phyloP scores from a whole-genome alignment of 1,139 yeast species.

The Protomyces inundatus region DNA sequence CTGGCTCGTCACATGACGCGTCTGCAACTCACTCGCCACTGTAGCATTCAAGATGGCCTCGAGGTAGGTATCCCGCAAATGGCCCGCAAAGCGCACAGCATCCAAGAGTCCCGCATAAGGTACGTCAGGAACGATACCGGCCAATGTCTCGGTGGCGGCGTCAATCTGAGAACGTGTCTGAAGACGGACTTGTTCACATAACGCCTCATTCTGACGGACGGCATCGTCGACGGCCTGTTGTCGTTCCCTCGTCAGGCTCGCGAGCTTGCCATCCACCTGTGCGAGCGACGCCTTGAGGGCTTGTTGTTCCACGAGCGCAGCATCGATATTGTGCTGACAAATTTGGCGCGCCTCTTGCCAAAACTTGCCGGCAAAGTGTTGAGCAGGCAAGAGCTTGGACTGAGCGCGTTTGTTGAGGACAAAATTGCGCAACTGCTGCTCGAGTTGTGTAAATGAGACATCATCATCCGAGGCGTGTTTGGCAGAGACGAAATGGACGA shows the following conservation, averaged over 20 bases:
- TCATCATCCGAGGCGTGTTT: constrained; percentile 38
- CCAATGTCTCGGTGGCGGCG: not conserved
- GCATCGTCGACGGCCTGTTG: constrained; percentile 2
- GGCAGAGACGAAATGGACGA: constrained; percentile 85
- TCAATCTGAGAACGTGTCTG: not conserved
- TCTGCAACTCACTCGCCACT: constrained; percentile 2
- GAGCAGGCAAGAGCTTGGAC: constrained; percentile 88
- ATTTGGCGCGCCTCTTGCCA: constrained; percentile 60
- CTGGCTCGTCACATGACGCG: not conserved
- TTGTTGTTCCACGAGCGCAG: constrained; percentile 50
- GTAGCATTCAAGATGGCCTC: constrained; percentile 5
- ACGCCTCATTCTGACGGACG: constrained; percentile 1
- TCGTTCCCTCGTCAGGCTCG: not conserved
- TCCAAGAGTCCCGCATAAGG: constrained; percentile 11
- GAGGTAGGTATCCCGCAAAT: constrained; percentile 4
- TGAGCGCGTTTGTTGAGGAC: constrained; percentile 82
- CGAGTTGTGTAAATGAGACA: constrained; percentile 63
- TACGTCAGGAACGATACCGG: not conserved
- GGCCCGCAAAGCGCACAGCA: not conserved
- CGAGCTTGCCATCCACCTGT: not conserved
- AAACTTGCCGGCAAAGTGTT: constrained; percentile 68
- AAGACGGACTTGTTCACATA: constrained; percentile 4
- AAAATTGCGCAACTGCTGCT: constrained; percentile 77
- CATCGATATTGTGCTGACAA: constrained; percentile 55
- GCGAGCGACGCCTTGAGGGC: constrained; percentile 41